These are phyloP conservation scores for Silybum marianum DNA, from an alignment of 129 eudicot species.

Conservation along the genomic window DNA sequence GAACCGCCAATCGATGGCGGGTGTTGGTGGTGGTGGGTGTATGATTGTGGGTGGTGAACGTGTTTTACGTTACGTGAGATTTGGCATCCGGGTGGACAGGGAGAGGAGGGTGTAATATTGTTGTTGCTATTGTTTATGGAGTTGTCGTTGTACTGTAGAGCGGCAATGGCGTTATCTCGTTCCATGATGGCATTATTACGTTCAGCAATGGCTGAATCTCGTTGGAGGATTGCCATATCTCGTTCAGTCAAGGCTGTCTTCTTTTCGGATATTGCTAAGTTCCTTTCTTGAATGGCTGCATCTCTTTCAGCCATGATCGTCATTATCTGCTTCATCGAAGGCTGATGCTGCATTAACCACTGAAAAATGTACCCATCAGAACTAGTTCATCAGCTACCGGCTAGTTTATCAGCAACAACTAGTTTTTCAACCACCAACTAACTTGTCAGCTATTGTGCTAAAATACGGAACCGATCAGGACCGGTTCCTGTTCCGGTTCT, in stretches of 20 bases:
- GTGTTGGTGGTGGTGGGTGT: conserved; percentile 5
- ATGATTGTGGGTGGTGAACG: conserved; percentile 75
- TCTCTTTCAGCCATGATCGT: conserved; percentile 96
- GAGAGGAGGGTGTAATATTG: conserved; percentile 38
- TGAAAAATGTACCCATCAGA: conserved; percentile 11
- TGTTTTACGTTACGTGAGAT: conserved; percentile 83
- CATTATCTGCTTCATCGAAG: conserved; percentile 98
- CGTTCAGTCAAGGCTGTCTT: conserved; percentile 86
- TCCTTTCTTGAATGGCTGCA: conserved; percentile 91
- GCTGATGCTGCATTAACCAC: conserved; percentile 99
- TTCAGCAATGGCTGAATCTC: conserved; percentile 85
- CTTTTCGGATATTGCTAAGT: conserved; percentile 84
- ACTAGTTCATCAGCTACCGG: neutral
- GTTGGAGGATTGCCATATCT: conserved; percentile 88
- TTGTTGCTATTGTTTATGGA: conserved; percentile 39
- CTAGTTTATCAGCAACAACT: neutral
- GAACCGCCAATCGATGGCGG: neutral
- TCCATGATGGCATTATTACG: conserved; percentile 84
- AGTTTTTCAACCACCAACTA: neutral
- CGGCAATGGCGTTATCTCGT: conserved; percentile 82
- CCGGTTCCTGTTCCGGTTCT: too few relatives aligned
- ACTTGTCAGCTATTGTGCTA: neutral
- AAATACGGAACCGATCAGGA: too few relatives aligned
- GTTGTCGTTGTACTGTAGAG: conserved; percentile 82
- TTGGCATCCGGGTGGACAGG: conserved; percentile 88